Evolutionary conservation across 331 rosid species (phyloP).

Genomic region (Acacia concinna): DNA sequence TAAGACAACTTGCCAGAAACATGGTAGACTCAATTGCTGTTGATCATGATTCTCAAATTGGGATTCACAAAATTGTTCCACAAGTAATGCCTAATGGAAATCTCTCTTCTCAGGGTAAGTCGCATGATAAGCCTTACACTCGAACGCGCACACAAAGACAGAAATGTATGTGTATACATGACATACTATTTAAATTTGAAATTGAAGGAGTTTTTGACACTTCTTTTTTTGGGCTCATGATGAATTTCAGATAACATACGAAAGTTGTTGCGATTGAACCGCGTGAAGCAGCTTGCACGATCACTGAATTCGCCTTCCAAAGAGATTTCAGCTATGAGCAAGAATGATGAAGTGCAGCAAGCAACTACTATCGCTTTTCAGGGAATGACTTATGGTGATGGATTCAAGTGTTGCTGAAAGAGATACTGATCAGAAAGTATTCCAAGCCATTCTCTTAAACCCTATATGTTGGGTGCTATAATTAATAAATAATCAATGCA

Average conservation of each 20-base stretch:
- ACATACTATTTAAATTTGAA: neutral
- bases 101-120: slow-evolving; percentile 14
- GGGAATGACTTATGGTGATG: neutral
- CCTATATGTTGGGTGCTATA: neutral
- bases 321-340: slow-evolving; percentile 2
- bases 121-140: neutral
- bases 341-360: neutral
- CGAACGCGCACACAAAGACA: neutral
- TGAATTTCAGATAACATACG: slow-evolving; percentile 33
- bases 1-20: slow-evolving; percentile 38
- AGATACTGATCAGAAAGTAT: neutral
- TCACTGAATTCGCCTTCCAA: slow-evolving; percentile 7
- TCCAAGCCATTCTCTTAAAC: neutral
- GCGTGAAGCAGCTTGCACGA: slow-evolving; percentile 45
- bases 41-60: neutral
- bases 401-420: neutral
- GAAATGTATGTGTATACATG: neutral
- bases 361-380: neutral
- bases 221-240: neutral
- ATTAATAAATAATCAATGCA: neutral
- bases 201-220: neutral
- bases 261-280: slow-evolving; percentile 39
- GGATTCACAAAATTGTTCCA: slow-evolving; percentile 16
- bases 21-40: neutral
- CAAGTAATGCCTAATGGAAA: slow-evolving; percentile 32